Evolutionary conservation across 257 asterid genomes (phyloP), one percentile per base, ranked within the genome.

Genomic region (Thymus quinquecostatus): DNA sequence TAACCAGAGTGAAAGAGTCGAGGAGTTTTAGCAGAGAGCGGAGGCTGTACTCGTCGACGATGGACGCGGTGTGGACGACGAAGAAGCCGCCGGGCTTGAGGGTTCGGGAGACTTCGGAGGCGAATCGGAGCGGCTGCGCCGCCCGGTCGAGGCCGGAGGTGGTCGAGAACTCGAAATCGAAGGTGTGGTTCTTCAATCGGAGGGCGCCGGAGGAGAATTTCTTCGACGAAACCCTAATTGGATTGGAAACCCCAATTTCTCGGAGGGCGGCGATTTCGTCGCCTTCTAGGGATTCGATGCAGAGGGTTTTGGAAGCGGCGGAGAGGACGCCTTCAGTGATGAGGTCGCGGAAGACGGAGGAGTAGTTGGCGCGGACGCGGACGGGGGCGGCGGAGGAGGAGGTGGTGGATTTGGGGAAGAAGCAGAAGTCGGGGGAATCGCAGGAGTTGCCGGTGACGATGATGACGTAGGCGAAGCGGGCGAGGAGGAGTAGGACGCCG

Each of bases 341-440:
- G 57, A 86, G 82, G 72, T 88, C 83, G n/a, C 63, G 82, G 75
- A 88, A 86, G 27, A 88, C 76, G 41, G 91, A 64, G 75, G 72
- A 53, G 79, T 81, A 84, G 57, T 80, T 79, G 69, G 71, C 44
- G 53, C 87, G 81, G 67, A 44, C 68, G 49, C 62, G 66, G 65
- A 48, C 36, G 68, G 78, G 5, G 14, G 34, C 28, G 36, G 63
- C 14, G 38, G 38, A 2, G 38, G 38, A 34, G 38, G 4, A 2
- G 61, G 51, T 6, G 53, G 70, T 13, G 56, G 74, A 64, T 8
- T 50, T 73, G 7, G 76, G 74, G 70, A 77, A 67, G 77, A 76
- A 74, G 48, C 88, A 83, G 68, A 81, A 81, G 59, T 78, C 80
- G 70, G 38, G 60, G 74, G 81, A 81, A 50, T 73, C 21, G 21